A percentile compares a stretch with the other conserved stretches of the same genome.
Evolutionary conservation across 768 basidiomycete genomes (phyloP).

Genomic region (Strobilomyces confusus): DNA sequence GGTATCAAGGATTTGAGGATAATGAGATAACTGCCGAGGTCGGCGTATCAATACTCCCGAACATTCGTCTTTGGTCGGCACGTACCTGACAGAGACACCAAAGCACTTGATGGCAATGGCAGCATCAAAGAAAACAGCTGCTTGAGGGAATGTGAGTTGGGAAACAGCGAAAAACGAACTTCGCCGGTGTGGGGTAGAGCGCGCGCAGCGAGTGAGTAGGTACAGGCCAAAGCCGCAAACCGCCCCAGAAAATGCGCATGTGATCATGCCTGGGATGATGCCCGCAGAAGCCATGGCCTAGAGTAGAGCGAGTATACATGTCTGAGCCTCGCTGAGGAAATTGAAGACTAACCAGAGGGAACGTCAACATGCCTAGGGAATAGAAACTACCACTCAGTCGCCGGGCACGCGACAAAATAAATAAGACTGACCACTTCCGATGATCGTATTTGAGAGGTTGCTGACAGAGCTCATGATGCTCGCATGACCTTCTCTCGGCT

Average conservation of each 20-base stretch:
- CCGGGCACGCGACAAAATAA: not conserved
- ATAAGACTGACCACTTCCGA: slow-evolving; percentile 73
- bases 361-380: slow-evolving; percentile 76
- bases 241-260: slow-evolving; percentile 75
- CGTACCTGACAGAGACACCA: slow-evolving; percentile 88
- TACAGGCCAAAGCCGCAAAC: slow-evolving; percentile 86
- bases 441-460: slow-evolving; percentile 86
- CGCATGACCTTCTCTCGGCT: slow-evolving; percentile 60
- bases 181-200: slow-evolving; percentile 64
- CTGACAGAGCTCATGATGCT: slow-evolving; percentile 65
- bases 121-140: slow-evolving; percentile 85
- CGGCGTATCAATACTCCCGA: not conserved
- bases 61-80: not conserved
- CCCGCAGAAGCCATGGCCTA: slow-evolving; percentile 91
- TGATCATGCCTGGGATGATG: slow-evolving; percentile 84
- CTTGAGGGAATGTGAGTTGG: slow-evolving; percentile 84
- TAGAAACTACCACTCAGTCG: not conserved
- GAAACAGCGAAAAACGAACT: slow-evolving; percentile 83
- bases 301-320: not conserved
- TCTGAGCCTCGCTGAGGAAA: not conserved
- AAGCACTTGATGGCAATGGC: slow-evolving; percentile 97
- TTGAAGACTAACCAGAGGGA: slow-evolving; percentile 59
- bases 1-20: slow-evolving; percentile 94
- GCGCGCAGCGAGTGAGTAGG: slow-evolving; percentile 80
- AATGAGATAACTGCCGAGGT: slow-evolving; percentile 65